These are phyloP conservation scores for Boletus tomentosulus DNA, from an alignment of 768 basidiomycete species.

Conservation along the genomic window DNA sequence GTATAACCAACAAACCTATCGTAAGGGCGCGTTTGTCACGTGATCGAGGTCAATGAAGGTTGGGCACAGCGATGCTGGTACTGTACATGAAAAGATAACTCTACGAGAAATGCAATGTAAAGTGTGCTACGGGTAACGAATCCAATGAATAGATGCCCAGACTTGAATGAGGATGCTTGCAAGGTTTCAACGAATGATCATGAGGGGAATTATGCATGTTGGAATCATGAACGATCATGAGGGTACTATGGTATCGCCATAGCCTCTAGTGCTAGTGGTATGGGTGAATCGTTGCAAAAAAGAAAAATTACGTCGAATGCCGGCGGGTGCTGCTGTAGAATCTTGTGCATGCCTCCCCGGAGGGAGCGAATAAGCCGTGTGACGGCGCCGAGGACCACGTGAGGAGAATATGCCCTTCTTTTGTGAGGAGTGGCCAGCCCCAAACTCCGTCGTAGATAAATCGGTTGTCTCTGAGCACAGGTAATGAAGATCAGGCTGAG, in stretches of 20 bases:
- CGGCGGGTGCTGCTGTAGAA: conserved; percentile 13
- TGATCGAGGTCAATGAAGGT: conserved; percentile 19
- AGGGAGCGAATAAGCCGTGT: conserved; percentile 14
- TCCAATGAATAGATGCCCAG: conserved; percentile 6
- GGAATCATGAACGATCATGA: conserved; percentile 9
- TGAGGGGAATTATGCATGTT: background rate
- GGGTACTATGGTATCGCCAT: conserved; percentile 3
- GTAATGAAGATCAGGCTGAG: conserved; percentile 29
- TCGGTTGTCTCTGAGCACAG: conserved; percentile 16
- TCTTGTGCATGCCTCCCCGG: conserved; percentile 15
- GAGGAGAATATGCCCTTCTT: conserved; percentile 14
- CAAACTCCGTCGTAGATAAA: conserved; percentile 23
- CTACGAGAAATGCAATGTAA: conserved; percentile 13
- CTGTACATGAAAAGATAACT: conserved; percentile 5
- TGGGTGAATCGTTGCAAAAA: conserved; percentile 35
- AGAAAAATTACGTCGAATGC: conserved; percentile 32
- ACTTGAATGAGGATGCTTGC: conserved; percentile 19
- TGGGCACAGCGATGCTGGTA: background rate
- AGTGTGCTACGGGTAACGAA: conserved; percentile 5
- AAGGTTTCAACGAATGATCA: conserved; percentile 4
- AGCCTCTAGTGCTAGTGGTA: conserved; percentile 7
- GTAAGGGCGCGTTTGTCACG: conserved; percentile 21
- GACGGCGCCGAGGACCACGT: conserved; percentile 19
- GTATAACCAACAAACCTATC: background rate
- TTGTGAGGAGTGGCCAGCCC: conserved; percentile 10